Conservation (phyloP, 345 rosid genomes). For the Psidium guajava region DNA sequence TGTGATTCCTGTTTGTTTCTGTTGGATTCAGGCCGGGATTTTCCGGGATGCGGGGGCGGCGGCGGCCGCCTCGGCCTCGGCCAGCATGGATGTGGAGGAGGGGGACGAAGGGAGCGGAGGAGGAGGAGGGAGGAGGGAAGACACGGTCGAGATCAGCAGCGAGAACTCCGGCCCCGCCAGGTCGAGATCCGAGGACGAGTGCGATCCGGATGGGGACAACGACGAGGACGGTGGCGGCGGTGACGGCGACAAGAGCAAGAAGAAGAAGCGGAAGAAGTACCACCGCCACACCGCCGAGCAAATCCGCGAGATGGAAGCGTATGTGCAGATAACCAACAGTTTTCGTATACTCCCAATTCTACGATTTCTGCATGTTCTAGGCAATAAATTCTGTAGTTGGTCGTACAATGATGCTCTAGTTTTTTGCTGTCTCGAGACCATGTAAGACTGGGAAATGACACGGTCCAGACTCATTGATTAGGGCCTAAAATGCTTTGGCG, state of each 20-base stretch:
- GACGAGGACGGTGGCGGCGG: conserved; percentile 42
- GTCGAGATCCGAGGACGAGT: conserved; percentile 75
- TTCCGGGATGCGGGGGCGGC: conserved; percentile 52
- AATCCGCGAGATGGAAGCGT: conserved; percentile 98
- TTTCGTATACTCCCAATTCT: too few species aligned
- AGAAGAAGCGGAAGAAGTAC: conserved; percentile 92
- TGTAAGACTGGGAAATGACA: not conserved
- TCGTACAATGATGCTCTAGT: not conserved
- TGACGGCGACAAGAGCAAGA: conserved; percentile 40
- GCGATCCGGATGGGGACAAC: conserved; percentile 45
- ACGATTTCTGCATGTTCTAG: not conserved
- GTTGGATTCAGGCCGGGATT: conserved; percentile 64
- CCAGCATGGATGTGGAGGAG: conserved; percentile 50
- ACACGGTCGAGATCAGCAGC: conserved; percentile 83
- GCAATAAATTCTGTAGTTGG: not conserved
- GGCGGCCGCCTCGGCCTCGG: conserved; percentile 20
- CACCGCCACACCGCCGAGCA: conserved; percentile 96
- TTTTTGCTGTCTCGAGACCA: not conserved
- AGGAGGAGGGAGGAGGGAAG: conserved; percentile 51
- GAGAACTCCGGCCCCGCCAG: conserved; percentile 86
- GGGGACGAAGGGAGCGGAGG: conserved; percentile 64
- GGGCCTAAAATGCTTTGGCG: not conserved
- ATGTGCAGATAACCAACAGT: conserved; percentile 3
- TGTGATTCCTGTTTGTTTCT: not conserved
- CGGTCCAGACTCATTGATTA: not conserved